Base-by-base conservation (phyloP, 345 rosid species). In the Firmiana major region DNA sequence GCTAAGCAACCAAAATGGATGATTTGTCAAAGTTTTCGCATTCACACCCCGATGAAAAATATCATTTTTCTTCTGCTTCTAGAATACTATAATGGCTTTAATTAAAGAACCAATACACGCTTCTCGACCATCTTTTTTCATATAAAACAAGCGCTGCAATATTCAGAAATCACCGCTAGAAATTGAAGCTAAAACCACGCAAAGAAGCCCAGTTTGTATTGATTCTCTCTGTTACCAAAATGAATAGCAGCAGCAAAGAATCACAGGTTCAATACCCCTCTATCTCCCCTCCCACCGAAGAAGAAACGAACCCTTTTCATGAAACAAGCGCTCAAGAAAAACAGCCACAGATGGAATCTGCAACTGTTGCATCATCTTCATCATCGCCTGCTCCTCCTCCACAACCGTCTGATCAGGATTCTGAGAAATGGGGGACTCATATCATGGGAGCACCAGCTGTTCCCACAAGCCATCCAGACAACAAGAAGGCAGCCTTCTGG, bases 371-470 rank as follows among this genome's bases (percentile, higher is more conserved):
- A 40, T 40, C 8, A 38, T 12, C 79, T 8, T 71, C 82, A 5
- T 53, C 85, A 6, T 9, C 83, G 21, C 12, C 77, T n/a, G 12
- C 36, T 0, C 21, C 40, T 4, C 63, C 75, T 12, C 58, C 79
- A 45, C 76, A 78, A 9, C 51, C 31, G 8, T 9, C 21, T 74
- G 80, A 38, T 19, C 79, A 57, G 22, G 65, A 60, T 22, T 21
- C 81, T 4, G 87, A 81, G 79, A 86, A 85, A 79, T 84, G 88
- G 90, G 92, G 90, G 71, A 83, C 88, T 55, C 83, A 78, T 67
- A 84, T 83, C 45, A 89, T 89, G 92, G 90, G 90, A 48, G 63
- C 86, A 0, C 92, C 92, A 2, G 87, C 90, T 1, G 88, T 80
- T 16, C 89, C 90, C n/a, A 80, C 89, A 1, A 75, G 79, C 62